Conservation (phyloP, 306 rosid genomes). For the Phaseolus lunatus region DNA sequence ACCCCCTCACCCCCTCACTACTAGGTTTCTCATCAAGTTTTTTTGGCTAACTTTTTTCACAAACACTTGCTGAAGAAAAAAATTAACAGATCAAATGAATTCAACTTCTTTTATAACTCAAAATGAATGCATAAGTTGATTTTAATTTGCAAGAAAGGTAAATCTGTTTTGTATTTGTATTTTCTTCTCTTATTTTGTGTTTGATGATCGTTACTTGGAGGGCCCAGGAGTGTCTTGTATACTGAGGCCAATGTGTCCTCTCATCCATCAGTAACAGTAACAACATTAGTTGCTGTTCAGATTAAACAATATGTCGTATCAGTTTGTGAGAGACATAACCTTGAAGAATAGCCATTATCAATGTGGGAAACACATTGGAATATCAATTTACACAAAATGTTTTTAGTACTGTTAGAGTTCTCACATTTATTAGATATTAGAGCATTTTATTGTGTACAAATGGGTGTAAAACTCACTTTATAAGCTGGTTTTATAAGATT, state of each 20-base stretch:
- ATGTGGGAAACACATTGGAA: neutral
- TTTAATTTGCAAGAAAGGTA: neutral
- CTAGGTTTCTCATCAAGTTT: neutral
- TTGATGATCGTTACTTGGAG: neutral
- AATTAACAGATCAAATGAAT: neutral
- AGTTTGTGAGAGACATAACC: neutral
- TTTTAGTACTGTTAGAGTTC: conserved; percentile 5
- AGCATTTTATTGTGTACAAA: too few species aligned
- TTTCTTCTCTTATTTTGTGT: neutral
- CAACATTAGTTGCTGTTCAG: conserved; percentile 4
- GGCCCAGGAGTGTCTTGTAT: neutral
- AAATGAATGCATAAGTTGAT: neutral
- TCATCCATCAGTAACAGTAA: conserved; percentile 1
- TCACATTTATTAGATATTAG: too few species aligned
- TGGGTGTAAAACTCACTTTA: too few species aligned
- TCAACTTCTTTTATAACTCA: neutral
- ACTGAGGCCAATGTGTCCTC: neutral
- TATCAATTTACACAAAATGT: neutral
- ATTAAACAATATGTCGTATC: neutral
- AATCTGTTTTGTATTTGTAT: neutral
- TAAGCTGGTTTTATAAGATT: too few species aligned
- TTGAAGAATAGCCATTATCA: conserved; percentile 1
- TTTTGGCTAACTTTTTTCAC: neutral
- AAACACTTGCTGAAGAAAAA: neutral
- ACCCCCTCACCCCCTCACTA: too few species aligned